A percentile compares a stretch with the other conserved stretches of the same genome.
These are phyloP conservation scores for Metschnikowia arizonensis DNA, from an alignment of 805 yeast genomes.

Conservation along the genomic window DNA sequence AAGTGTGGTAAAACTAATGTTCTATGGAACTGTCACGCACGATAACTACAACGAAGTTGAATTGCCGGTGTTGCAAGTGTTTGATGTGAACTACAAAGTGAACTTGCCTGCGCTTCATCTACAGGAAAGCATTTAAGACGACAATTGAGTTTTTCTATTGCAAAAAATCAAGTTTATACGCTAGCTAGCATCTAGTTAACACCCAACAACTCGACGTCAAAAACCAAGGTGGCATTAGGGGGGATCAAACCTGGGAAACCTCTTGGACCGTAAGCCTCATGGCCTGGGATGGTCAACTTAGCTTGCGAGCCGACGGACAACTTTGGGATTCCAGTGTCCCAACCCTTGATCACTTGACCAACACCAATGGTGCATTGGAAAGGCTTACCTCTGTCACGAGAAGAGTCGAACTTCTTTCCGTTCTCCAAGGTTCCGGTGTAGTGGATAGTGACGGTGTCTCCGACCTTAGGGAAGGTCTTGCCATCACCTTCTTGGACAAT, in stretches of 20 bases:
- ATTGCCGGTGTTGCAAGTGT: constrained; percentile 62
- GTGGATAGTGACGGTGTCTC: constrained; percentile 90
- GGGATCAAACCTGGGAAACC: constrained; percentile 98
- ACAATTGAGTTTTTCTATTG: not conserved
- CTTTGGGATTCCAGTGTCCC: constrained; percentile 94
- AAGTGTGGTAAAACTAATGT: constrained; percentile 44
- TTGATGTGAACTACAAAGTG: constrained; percentile 65
- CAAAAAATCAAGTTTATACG: not conserved
- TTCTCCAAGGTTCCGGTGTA: constrained; percentile 93
- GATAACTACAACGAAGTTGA: constrained; percentile 21
- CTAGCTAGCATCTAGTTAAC: constrained; percentile 36
- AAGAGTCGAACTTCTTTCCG: constrained; percentile 94
- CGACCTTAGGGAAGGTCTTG: constrained; percentile 75
- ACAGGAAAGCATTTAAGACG: constrained; percentile 1
- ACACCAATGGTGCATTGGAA: constrained; percentile 93
- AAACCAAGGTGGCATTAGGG: constrained; percentile 89
- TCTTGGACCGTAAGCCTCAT: constrained; percentile 88
- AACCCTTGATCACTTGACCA: constrained; percentile 94
- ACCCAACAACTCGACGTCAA: constrained; percentile 70
- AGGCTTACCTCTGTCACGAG: constrained; percentile 92
- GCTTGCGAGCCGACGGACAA: constrained; percentile 92
- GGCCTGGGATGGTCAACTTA: constrained; percentile 85
- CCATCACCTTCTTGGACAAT: constrained; percentile 69
- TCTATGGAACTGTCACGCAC: constrained; percentile 15
- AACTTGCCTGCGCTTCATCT: constrained; percentile 36